phyloP scores from a whole-genome alignment of 2,329 filamentous ascomycete species.

The Xylaria sp. region DNA sequence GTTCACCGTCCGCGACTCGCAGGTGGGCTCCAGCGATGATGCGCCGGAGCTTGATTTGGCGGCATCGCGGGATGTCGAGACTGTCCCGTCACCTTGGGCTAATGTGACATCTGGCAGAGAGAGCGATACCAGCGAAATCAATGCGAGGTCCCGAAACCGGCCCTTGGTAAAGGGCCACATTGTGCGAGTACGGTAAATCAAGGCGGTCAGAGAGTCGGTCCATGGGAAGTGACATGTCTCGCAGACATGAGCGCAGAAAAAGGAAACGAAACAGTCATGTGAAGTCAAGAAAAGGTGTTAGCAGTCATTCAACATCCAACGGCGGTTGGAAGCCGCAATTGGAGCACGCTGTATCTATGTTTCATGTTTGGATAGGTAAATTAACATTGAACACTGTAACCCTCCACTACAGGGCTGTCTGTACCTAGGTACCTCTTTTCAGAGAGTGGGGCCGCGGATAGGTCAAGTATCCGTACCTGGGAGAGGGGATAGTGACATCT shows the following conservation, averaged over 20 bases:
- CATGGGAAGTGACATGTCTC: slow-evolving; percentile 38
- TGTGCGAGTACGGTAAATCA: slow-evolving; percentile 32
- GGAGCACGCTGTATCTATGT: background rate
- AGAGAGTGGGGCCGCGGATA: background rate
- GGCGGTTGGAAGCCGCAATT: slow-evolving; percentile 1
- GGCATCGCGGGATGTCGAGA: slow-evolving; percentile 39
- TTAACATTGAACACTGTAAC: background rate
- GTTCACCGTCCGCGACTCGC: slow-evolving; percentile 76
- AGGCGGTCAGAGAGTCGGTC: slow-evolving; percentile 39
- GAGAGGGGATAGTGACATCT: background rate
- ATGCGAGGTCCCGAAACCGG: slow-evolving; percentile 37
- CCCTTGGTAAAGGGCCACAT: slow-evolving; percentile 44
- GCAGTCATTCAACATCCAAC: slow-evolving; percentile 8
- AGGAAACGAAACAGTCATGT: background rate
- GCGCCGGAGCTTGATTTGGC: slow-evolving; percentile 34
- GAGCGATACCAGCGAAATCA: slow-evolving; percentile 34
- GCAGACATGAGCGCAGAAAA: slow-evolving; percentile 1
- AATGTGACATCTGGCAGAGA: slow-evolving; percentile 27
- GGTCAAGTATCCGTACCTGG: background rate
- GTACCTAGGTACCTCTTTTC: background rate
- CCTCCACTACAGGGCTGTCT: background rate
- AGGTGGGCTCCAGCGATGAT: slow-evolving; percentile 52
- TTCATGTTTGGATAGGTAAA: background rate
- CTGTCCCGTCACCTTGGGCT: slow-evolving; percentile 39
- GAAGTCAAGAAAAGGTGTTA: background rate